Percentiles rank a stretch among this genome's conserved stretches.
These are phyloP conservation scores for Komagataella kurtzmanii DNA, from an alignment of 805 yeast species.

Conservation along the genomic window DNA sequence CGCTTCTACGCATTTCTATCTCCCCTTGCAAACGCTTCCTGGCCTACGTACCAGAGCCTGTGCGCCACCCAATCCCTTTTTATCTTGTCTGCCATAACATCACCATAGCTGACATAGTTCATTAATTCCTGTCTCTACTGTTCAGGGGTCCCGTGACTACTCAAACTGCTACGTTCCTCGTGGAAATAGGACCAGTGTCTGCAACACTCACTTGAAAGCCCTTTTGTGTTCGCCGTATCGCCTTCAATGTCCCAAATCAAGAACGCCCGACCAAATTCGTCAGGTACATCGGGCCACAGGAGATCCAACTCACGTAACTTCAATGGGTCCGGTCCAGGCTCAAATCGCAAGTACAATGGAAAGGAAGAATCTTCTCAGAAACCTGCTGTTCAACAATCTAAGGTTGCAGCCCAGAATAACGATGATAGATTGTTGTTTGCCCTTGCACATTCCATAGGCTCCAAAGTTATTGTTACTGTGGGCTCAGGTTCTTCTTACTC, in stretches of 20 bases:
- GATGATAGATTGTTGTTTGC: slow-evolving; percentile 43
- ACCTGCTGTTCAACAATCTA: background rate
- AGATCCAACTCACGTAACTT: background rate
- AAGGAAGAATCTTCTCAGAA: background rate
- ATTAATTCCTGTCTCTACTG: background rate
- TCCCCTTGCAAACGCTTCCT: background rate
- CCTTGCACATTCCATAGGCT: slow-evolving; percentile 47
- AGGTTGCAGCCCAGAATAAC: slow-evolving; percentile 19
- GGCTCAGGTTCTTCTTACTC: slow-evolving; percentile 43
- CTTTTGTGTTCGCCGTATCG: background rate
- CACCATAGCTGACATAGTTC: background rate
- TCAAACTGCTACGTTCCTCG: background rate
- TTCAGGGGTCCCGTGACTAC: background rate
- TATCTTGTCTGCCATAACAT: background rate
- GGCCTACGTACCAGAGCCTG: background rate
- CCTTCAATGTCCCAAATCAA: background rate
- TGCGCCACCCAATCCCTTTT: background rate
- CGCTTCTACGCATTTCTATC: background rate
- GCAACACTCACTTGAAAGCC: background rate
- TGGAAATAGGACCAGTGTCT: background rate
- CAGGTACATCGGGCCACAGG: background rate
- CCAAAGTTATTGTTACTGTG: slow-evolving; percentile 41
- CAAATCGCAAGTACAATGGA: background rate
- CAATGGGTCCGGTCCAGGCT: background rate
- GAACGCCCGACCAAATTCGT: background rate